phyloP scores from a whole-genome alignment of 805 yeast species.

The Blastobotrys attinorum region DNA sequence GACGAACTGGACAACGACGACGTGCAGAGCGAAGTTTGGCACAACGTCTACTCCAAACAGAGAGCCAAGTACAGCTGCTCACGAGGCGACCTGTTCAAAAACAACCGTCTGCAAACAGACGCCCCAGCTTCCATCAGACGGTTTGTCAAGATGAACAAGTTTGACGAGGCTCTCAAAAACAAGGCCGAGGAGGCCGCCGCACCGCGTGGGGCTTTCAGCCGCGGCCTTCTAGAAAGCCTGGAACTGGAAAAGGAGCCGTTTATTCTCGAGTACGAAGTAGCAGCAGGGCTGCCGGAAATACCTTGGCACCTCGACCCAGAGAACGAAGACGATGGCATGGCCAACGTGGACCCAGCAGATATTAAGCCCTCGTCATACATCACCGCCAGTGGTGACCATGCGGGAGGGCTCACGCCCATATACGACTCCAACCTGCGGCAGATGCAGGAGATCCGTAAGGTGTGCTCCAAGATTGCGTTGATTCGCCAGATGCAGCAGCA shows the following conservation, averaged over 20 bases:
- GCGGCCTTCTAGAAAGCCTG: conserved; percentile 14
- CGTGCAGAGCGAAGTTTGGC: conserved; percentile 77
- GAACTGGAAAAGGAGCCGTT: conserved; percentile 28
- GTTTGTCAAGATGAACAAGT: conserved; percentile 58
- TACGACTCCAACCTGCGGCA: conserved; percentile 60
- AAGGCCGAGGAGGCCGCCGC: conserved; percentile 16
- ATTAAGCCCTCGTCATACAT: conserved; percentile 34
- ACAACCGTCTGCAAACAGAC: conserved; percentile 50
- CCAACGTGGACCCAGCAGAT: conserved; percentile 33
- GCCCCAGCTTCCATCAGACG: conserved; percentile 65
- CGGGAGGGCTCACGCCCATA: conserved; percentile 55
- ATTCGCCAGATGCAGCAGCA: conserved; percentile 88
- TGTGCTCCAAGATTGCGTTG: conserved; percentile 80
- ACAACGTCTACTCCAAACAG: conserved; percentile 67
- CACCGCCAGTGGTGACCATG: conserved; percentile 25
- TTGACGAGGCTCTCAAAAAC: conserved; percentile 17
- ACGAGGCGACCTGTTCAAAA: conserved; percentile 59
- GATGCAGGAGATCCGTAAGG: conserved; percentile 81
- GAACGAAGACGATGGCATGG: conserved; percentile 38
- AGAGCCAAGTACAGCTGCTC: conserved; percentile 67
- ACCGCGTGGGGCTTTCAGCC: conserved; percentile 11
- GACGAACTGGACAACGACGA: conserved; percentile 35
- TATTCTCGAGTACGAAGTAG: conserved; percentile 70
- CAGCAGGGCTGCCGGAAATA: conserved; percentile 70
- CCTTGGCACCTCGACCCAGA: conserved; percentile 33